Base-by-base conservation (phyloP, 345 rosid genomes). In the Mangifera indica region DNA sequence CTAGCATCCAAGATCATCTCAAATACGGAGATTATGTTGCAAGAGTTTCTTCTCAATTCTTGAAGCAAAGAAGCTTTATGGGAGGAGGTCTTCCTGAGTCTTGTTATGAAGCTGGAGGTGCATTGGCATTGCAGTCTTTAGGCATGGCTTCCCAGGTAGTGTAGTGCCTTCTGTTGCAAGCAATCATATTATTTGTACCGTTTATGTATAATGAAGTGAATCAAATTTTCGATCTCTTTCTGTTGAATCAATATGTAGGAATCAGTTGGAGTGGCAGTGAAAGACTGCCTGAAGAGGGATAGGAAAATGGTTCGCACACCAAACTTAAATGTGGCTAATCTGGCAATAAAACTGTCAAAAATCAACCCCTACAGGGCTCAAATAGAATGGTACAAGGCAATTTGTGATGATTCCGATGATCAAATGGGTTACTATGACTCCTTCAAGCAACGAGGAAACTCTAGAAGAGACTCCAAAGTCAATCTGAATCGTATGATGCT, bases 371-470 rank as follows among this genome's bases (percentile, higher is more conserved):
- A 75, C 21, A 77, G 93, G 72, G 87, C 81, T 3, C 82, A 87
- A 60, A 86, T 91, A 49, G 83, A 91, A 55, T 91, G 89, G 93
- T 88, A 87, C 44, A 84, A 87, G 73, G 81, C 70, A 5, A 58
- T 72, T 9, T 87, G 89, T 17, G 93, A 91, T 18, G 82, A 67
- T 26, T 82, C 85, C 0, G 78, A 75, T 54, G 84, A 85, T 61
- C 76, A 85, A 45, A 74, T 87, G 32, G 87, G 97, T 9, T 91
- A 91, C 80, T 92, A 92, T 13, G 98, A 95, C 67, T 82, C 86
- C 11, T 95, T 89, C 76, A 95, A 82, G 86, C 68, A 29, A 32
- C 70, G 77, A 11, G 79, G 76, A 45, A 73, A 87, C 22, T 78
- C 85, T 0, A 81, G 2, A 77, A 82, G 87, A 63, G 93, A 86